phyloP scores from a whole-genome alignment of 2,329 filamentous ascomycete genomes.

The Hymenoscyphus salicellus region DNA sequence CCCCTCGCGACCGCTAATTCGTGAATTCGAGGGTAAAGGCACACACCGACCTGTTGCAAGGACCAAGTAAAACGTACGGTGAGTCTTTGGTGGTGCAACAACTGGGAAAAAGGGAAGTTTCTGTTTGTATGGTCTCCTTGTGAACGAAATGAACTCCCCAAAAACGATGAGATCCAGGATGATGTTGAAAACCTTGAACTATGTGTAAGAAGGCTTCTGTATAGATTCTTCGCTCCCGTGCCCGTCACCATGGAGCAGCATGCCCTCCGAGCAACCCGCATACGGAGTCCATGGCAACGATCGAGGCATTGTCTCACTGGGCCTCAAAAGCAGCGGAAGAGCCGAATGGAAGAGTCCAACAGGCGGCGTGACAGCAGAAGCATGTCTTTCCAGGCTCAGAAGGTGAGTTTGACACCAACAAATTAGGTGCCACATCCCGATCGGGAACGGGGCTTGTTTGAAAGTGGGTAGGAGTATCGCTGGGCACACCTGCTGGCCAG shows the following conservation, averaged over 20 bases:
- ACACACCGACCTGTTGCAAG: slow-evolving; percentile 32
- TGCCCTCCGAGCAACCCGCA: slow-evolving; percentile 29
- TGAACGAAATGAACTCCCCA: slow-evolving; percentile 11
- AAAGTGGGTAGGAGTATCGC: slow-evolving; percentile 29
- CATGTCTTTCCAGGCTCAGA: slow-evolving; percentile 26
- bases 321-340: slow-evolving; percentile 24
- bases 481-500: slow-evolving; percentile 32
- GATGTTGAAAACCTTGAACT: slow-evolving; percentile 28
- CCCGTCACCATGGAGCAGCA: slow-evolving; percentile 28
- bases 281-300: slow-evolving; percentile 27
- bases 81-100: slow-evolving; percentile 16
- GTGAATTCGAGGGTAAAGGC: slow-evolving; percentile 40
- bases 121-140: slow-evolving; percentile 18
- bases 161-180: slow-evolving; percentile 22
- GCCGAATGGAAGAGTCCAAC: slow-evolving; percentile 28
- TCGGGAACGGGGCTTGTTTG: slow-evolving; percentile 35
- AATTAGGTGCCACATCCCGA: slow-evolving; percentile 31
- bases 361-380: slow-evolving; percentile 30
- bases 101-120: slow-evolving; percentile 18
- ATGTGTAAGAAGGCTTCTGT: slow-evolving; percentile 30
- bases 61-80: slow-evolving; percentile 14
- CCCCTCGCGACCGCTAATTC: slow-evolving; percentile 49
- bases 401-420: slow-evolving; percentile 36
- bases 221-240: slow-evolving; percentile 34
- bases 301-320: slow-evolving; percentile 35